Percentiles rank a stretch among this genome's conserved stretches.
These are phyloP conservation scores for Intubia oerlemansii DNA, from an alignment of 2,329 filamentous ascomycete genomes.

Conservation along the genomic window DNA sequence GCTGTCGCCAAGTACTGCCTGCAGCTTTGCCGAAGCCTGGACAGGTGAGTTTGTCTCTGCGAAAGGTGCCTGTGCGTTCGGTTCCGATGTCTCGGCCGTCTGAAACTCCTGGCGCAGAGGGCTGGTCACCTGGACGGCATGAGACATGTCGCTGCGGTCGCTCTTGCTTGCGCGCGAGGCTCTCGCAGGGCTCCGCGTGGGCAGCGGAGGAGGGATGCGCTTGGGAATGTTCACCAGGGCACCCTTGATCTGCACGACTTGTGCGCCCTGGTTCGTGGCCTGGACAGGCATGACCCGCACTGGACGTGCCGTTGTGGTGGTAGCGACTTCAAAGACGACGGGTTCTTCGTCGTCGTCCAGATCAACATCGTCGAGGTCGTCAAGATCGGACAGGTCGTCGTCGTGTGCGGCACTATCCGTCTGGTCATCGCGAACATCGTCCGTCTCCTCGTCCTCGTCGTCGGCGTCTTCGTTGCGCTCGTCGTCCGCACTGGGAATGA, in stretches of 20 bases:
- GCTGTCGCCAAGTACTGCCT: too few relatives aligned
- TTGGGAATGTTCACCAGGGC: conserved; percentile 73
- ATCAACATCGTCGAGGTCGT: conserved; percentile 14
- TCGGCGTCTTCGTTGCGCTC: conserved; percentile 14
- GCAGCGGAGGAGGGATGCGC: conserved; percentile 55
- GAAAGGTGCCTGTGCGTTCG: too few relatives aligned
- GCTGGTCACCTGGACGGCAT: conserved; percentile 27
- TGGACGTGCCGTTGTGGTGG: conserved; percentile 31
- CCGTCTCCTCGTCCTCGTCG: conserved; percentile 25
- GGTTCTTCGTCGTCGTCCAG: conserved; percentile 35
- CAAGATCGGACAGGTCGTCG: conserved; percentile 22
- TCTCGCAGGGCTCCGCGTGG: conserved; percentile 53
- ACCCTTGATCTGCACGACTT: conserved; percentile 49
- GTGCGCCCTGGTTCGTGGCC: conserved; percentile 39
- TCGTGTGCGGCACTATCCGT: too few relatives aligned
- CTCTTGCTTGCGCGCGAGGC: conserved; percentile 27
- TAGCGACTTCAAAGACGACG: conserved; percentile 45
- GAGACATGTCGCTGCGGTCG: conserved; percentile 38
- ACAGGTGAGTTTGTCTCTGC: too few relatives aligned
- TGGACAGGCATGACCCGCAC: conserved; percentile 39
- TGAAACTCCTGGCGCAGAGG: conserved; percentile 28
- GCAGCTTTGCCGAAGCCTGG: too few relatives aligned
- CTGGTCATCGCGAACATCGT: conserved; percentile 12
- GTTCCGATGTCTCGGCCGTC: conserved; percentile 3
- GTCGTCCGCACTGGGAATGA: conserved; percentile 5